Base-by-base conservation (phyloP, 169 alveolate species). In the Plasmodium malariae region DNA sequence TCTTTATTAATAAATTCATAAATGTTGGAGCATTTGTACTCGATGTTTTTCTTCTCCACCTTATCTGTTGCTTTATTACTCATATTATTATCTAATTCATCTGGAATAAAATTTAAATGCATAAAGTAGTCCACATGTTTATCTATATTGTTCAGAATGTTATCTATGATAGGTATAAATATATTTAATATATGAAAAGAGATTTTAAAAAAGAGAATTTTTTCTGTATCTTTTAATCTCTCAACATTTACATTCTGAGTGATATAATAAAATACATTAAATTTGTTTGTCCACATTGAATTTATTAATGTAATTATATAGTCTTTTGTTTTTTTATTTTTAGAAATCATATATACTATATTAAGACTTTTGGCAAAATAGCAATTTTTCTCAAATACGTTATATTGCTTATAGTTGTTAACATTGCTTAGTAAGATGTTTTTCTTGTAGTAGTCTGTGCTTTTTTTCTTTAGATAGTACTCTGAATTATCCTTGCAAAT, bases 101-200 rank as follows among this genome's bases (percentile, higher is more conserved):
- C 68, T 1, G 6, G 48, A 19, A 45, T 28, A 19, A 86, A 70
- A 86, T 59, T 21, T 19, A 86, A 3, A 6, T 68, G 5, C 34
- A 70, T 40, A 43, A 86, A 70, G 6, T 11, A 49, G 7, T 69
- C 70, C 9, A 86, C 87, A 65, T 86, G 32, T 43, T 55, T 57
- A 32, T 86, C 92, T 6, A 86, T 86, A 11, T 86, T 86, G 9
- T 54, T 48, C 21, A 86, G 24, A 7, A 86, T 86, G 7, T 70
- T 2, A 24, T 86, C 87, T 40, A 86, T 57, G 19, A 86, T 86
- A 0, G 87, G 92, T 63, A 86, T 74, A 30, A 86, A 86, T 2
- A 86, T 19, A 70, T 86, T 86, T 86, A 86, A 70, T 9, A 86
- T 86, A 28, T 86, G 86, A 24, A 54, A 86, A 0, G 92, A 86